Conservation (phyloP, 1,139 yeast species). For the Suhomyces ambrosiae region DNA sequence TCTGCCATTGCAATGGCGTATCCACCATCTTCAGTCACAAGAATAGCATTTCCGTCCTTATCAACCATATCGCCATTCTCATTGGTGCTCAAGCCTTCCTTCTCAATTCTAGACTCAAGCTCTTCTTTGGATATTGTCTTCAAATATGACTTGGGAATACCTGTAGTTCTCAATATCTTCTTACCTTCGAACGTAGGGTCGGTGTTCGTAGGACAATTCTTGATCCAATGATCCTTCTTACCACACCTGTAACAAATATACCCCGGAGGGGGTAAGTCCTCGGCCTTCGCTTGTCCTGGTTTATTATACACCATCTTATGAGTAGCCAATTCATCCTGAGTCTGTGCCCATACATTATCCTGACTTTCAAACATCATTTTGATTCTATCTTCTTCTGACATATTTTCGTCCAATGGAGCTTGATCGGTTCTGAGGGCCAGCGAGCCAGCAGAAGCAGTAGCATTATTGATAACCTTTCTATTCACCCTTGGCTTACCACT, state of each 20-base stretch:
- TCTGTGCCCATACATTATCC: conserved; percentile 90
- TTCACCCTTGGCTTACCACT: conserved; percentile 75
- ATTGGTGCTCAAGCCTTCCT: conserved; percentile 42
- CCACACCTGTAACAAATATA: conserved; percentile 97
- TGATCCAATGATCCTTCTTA: conserved; percentile 94
- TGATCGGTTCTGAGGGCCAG: conserved; percentile 10
- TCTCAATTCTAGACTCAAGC: conserved; percentile 58
- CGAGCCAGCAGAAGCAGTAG: conserved; percentile 21
- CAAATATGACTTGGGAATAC: conserved; percentile 93
- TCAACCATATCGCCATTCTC: conserved; percentile 55
- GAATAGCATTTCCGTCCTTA: conserved; percentile 67
- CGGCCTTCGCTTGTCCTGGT: conserved; percentile 47
- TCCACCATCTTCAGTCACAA: conserved; percentile 94
- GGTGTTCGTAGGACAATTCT: conserved; percentile 89
- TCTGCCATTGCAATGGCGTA: conserved; percentile 96
- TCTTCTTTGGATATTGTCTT: conserved; percentile 65
- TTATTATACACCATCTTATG: conserved; percentile 63
- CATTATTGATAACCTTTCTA: conserved; percentile 36
- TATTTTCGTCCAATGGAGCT: conserved; percentile 36
- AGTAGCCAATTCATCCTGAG: conserved; percentile 86
- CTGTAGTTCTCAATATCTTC: conserved; percentile 88
- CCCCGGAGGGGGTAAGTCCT: conserved; percentile 90
- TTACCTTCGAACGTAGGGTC: conserved; percentile 95
- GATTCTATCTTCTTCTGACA: conserved; percentile 84
- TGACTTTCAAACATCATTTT: conserved; percentile 91